Base-by-base conservation (phyloP, 306 rosid genomes). In the Lathyrus aphaca region DNA sequence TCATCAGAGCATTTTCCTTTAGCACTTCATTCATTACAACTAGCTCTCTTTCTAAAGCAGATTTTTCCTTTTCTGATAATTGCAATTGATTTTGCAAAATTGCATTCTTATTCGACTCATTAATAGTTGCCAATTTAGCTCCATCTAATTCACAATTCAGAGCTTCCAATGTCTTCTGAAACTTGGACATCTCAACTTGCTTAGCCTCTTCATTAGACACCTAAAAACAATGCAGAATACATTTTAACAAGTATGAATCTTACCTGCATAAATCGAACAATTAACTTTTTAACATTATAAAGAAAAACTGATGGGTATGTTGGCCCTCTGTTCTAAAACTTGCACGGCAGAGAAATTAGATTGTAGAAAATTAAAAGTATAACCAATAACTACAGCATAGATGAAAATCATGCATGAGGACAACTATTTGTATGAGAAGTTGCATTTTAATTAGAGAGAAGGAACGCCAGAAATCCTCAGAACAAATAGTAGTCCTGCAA, bases 181-280 rank as follows among this genome's bases (percentile, higher is more conserved):
- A 85, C 81, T 87, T 90, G 66, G 90, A 81, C 54, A 88, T 82
- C 83, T 94, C 96, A 16, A 45, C 65, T 15, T 77, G 83, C 86
- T 90, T 94, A 49, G 89, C 84, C 78, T 94, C 98, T 64, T 94
- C 98, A 74, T 80, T 89, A 46, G 98, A 90, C 69, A 80, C 86
- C 98, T 94, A 83, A 87, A 82, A 73, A 74, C 45, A 68, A 62
- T 48, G 43, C 12, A 60, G 40, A 66, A 61, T 14, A 51, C 51
- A 70, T 48, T 45, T 69, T 37, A 55, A 45, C 23, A 57, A 69
- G 23, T 71, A 72, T 42, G 56, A 29, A 76, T 27, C 19, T 44
- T 29, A 49, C 6, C 16, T 12, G 42, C 14, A 53, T 44, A 19
- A 38, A 18, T 39, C 15, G 23, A 54, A 30, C 21, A 18, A 3